phyloP scores from a whole-genome alignment of 2,329 filamentous ascomycete genomes.

The Cercospora citrullina region DNA sequence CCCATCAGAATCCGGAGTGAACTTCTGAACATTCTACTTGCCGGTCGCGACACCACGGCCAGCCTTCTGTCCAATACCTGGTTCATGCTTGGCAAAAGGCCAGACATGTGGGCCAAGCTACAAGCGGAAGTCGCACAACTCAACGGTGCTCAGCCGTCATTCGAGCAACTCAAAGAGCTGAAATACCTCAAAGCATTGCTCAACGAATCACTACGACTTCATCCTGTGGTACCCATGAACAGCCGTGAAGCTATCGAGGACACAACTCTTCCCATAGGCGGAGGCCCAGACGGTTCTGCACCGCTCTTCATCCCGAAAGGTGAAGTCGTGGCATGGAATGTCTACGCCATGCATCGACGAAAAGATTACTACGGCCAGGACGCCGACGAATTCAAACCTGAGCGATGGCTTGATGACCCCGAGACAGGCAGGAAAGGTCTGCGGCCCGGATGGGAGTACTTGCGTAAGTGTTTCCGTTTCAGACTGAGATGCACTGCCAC shows the following conservation, averaged over 20 bases:
- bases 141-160: constrained; percentile 43
- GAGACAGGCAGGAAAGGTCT: constrained; percentile 35
- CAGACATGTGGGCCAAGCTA: constrained; percentile 35
- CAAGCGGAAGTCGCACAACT: constrained; percentile 36
- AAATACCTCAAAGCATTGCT: constrained; percentile 59
- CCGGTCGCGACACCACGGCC: constrained; percentile 57
- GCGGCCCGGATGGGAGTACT: constrained; percentile 40
- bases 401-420: constrained; percentile 41
- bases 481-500: neutral
- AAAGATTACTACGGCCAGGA: constrained; percentile 51
- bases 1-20: constrained; percentile 51
- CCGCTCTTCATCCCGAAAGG: constrained; percentile 68
- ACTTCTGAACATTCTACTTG: constrained; percentile 54
- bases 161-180: constrained; percentile 39
- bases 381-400: constrained; percentile 43
- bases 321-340: constrained; percentile 65
- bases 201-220: constrained; percentile 75
- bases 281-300: constrained; percentile 52
- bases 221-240: constrained; percentile 79
- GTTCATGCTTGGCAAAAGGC: constrained; percentile 36
- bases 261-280: constrained; percentile 71
- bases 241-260: constrained; percentile 69
- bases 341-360: constrained; percentile 72
- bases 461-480: constrained; percentile 10
- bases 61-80: constrained; percentile 52